Percentiles rank a stretch among this genome's conserved stretches.
Conservation (phyloP, 129 eudicot genomes). For the Chrysanthemum makinoi region DNA sequence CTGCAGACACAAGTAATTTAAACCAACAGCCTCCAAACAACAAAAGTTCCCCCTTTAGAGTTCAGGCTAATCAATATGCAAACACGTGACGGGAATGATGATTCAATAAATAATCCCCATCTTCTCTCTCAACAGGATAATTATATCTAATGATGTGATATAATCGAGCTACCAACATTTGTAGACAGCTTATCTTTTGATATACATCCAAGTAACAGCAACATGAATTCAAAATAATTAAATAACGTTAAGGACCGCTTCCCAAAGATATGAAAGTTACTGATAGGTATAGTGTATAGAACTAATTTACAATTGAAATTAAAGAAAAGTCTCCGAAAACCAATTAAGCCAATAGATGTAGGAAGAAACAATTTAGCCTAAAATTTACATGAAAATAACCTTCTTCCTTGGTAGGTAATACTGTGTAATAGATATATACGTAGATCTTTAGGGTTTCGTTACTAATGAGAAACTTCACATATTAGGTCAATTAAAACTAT, state of each 20-base stretch:
- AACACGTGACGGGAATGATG: constrained; percentile 3
- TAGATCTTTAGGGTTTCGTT: background rate
- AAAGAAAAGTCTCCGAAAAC: background rate
- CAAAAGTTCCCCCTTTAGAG: background rate
- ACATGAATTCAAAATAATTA: too few species aligned
- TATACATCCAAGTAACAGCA: too few species aligned
- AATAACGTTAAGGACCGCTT: too few species aligned
- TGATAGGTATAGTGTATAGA: background rate
- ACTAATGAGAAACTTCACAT: background rate
- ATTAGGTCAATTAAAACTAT: background rate
- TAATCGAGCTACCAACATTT: constrained; percentile 6
- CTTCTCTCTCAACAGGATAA: background rate
- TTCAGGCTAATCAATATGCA: constrained; percentile 6
- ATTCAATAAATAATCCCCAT: constrained; percentile 3
- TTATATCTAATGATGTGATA: background rate
- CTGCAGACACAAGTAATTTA: background rate
- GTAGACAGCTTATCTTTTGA: background rate
- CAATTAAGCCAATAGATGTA: background rate
- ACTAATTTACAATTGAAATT: background rate
- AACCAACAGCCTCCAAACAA: background rate
- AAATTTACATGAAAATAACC: background rate
- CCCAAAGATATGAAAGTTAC: too few species aligned
- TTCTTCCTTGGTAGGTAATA: too few species aligned
- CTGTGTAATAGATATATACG: background rate
- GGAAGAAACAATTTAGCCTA: background rate